Conservation (phyloP, 805 yeast genomes). For the Saccharomycopsis sp. region DNA sequence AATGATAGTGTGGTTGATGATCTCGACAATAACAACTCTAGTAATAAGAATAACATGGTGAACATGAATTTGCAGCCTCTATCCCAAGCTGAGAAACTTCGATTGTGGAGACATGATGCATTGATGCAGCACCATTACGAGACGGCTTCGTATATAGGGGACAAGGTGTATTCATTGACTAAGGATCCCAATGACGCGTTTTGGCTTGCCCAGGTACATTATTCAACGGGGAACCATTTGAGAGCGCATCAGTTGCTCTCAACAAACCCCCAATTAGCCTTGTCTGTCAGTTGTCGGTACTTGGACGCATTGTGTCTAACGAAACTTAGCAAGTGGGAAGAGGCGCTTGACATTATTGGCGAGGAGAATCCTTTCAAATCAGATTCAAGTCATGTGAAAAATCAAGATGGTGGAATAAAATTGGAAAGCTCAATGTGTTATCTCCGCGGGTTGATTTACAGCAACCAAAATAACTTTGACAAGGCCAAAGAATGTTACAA, state of each 20-base stretch:
- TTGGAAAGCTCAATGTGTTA: conserved; percentile 82
- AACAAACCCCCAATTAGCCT: conserved; percentile 40
- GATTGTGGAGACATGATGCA: conserved; percentile 93
- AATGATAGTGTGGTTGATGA: conserved; percentile 6
- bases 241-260: conserved; percentile 68
- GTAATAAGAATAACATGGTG: conserved; percentile 1
- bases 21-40: conserved; percentile 1
- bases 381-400: conserved; percentile 27
- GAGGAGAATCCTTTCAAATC: conserved; percentile 63
- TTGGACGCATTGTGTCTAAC: conserved; percentile 67
- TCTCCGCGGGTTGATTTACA: conserved; percentile 72
- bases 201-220: conserved; percentile 90
- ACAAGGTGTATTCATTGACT: conserved; percentile 77
- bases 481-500: conserved; percentile 78
- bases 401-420: conserved; percentile 75
- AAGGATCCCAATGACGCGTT: conserved; percentile 88
- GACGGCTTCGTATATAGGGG: conserved; percentile 88
- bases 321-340: conserved; percentile 73
- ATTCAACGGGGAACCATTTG: conserved; percentile 62
- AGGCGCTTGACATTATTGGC: conserved; percentile 78
- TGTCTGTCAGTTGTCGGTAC: conserved; percentile 69
- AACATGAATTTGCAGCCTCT: conserved; percentile 39
- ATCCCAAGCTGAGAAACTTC: conserved; percentile 74
- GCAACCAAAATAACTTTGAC: conserved; percentile 76
- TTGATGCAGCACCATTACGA: conserved; percentile 82